Evolutionary conservation across 1,139 yeast genomes (phyloP).

Genomic region (Suhomyces guaymorum): DNA sequence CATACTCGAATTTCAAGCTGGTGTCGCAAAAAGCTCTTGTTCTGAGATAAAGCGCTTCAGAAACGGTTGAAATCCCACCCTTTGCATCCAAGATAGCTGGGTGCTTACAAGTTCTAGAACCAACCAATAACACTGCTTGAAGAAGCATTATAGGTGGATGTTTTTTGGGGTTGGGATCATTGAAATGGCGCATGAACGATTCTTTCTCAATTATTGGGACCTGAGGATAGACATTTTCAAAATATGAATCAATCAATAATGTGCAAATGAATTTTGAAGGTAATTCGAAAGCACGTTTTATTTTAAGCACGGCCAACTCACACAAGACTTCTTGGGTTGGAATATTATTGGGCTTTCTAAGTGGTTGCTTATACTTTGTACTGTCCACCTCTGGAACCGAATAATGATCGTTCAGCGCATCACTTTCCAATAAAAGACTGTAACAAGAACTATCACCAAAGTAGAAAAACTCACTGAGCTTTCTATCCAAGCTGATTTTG

Average conservation of each 20-base stretch:
- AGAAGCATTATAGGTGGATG: constrained; percentile 18
- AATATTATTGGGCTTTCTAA: constrained; percentile 5
- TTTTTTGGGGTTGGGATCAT: constrained; percentile 16
- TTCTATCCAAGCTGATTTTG: constrained; percentile 3
- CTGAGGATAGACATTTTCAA: constrained; percentile 13
- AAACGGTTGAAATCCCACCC: constrained; percentile 8
- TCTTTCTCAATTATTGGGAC: constrained; percentile 17
- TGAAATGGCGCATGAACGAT: constrained; percentile 15
- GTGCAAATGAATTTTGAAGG: constrained; percentile 15
- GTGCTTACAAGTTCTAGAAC: constrained; percentile 14
- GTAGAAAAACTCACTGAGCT: constrained; percentile 6
- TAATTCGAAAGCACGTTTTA: constrained; percentile 15
- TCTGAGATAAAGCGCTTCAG: constrained; percentile 13
- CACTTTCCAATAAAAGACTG: constrained; percentile 4
- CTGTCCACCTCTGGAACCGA: constrained; percentile 1
- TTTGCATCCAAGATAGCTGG: constrained; percentile 16
- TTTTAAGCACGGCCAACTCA: constrained; percentile 16
- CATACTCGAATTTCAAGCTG: constrained; percentile 15
- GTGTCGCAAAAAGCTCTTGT: constrained; percentile 16
- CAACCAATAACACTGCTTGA: constrained; percentile 17
- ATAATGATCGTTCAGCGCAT: constrained; percentile 4
- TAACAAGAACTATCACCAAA: constrained; percentile 8
- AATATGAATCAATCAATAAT: constrained; percentile 5
- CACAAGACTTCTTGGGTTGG: constrained; percentile 13
- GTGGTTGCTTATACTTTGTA: constrained; percentile 3